Conservation (phyloP, 305 asterid genomes). For the Ilex paraguariensis region DNA sequence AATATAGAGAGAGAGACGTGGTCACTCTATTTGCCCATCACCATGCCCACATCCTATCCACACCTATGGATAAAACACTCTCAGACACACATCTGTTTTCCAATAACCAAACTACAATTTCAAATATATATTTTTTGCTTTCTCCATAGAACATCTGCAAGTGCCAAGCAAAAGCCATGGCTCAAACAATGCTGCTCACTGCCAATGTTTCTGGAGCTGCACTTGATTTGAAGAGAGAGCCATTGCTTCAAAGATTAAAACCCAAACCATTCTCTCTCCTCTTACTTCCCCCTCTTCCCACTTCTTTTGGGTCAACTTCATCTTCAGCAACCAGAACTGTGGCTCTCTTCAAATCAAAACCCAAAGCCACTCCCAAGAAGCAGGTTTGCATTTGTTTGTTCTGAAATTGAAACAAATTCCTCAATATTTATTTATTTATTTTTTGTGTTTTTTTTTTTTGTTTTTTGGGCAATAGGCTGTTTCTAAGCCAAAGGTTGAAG, state of each 20-base stretch:
- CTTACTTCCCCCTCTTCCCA: conserved; percentile 29
- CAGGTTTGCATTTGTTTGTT: conserved; percentile 13
- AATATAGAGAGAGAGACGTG: conserved; percentile 25
- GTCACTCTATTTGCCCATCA: conserved; percentile 19
- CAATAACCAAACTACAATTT: neutral
- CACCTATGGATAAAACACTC: neutral
- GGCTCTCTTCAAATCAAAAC: conserved; percentile 56
- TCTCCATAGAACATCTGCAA: neutral
- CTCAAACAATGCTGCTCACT: conserved; percentile 61
- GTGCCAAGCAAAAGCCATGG: conserved; percentile 18
- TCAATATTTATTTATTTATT: neutral
- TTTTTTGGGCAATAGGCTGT: conserved; percentile 6
- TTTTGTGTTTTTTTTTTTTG: neutral
- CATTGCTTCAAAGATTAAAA: conserved; percentile 37
- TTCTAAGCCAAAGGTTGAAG: conserved; percentile 67
- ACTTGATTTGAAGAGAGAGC: conserved; percentile 25
- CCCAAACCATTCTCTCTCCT: conserved; percentile 40
- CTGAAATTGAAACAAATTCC: neutral
- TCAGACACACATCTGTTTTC: neutral
- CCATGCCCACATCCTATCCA: conserved; percentile 24
- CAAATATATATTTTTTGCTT: neutral
- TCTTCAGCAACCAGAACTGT: conserved; percentile 19
- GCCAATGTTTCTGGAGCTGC: conserved; percentile 30
- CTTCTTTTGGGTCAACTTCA: conserved; percentile 10
- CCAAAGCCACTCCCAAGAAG: conserved; percentile 55